These are phyloP conservation scores for Exophiala oligosperma DNA, from an alignment of 2,329 filamentous ascomycete genomes.

Conservation along the genomic window DNA sequence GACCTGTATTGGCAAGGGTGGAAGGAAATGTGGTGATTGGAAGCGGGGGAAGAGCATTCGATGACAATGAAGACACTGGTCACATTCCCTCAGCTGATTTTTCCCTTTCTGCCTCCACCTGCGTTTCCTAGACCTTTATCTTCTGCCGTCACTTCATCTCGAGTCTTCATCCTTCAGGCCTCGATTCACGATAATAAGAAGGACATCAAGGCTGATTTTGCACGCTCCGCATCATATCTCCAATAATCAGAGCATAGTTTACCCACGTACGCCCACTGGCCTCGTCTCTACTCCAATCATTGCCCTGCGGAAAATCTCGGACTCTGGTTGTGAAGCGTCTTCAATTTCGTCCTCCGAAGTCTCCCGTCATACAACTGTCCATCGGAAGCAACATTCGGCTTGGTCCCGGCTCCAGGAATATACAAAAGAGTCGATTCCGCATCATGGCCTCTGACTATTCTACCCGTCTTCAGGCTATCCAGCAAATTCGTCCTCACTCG, in stretches of 20 bases:
- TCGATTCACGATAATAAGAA: slow-evolving; percentile 21
- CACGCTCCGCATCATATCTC: slow-evolving; percentile 26
- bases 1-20: too few species aligned
- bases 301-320: slow-evolving; percentile 21
- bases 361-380: slow-evolving; percentile 12
- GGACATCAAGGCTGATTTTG: slow-evolving; percentile 17
- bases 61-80: not conserved
- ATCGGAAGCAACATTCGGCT: slow-evolving; percentile 24
- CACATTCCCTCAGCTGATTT: not conserved
- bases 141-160: slow-evolving; percentile 2
- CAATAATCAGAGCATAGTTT: slow-evolving; percentile 19
- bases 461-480: slow-evolving; percentile 24
- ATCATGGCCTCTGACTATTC: slow-evolving; percentile 26
- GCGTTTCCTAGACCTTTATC: not conserved
- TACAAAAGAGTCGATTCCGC: slow-evolving; percentile 19
- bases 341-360: slow-evolving; percentile 19
- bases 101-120: not conserved
- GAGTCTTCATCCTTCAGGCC: not conserved
- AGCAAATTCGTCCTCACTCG: slow-evolving; percentile 27
- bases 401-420: slow-evolving; percentile 21
- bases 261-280: slow-evolving; percentile 20
- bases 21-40: not conserved
- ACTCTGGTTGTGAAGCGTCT: slow-evolving; percentile 11
- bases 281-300: slow-evolving; percentile 20
- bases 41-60: slow-evolving; percentile 4